Evolutionary conservation across 495 filamentous ascomycete genomes (phyloP).

Genomic region (Cryomyces minteri): DNA sequence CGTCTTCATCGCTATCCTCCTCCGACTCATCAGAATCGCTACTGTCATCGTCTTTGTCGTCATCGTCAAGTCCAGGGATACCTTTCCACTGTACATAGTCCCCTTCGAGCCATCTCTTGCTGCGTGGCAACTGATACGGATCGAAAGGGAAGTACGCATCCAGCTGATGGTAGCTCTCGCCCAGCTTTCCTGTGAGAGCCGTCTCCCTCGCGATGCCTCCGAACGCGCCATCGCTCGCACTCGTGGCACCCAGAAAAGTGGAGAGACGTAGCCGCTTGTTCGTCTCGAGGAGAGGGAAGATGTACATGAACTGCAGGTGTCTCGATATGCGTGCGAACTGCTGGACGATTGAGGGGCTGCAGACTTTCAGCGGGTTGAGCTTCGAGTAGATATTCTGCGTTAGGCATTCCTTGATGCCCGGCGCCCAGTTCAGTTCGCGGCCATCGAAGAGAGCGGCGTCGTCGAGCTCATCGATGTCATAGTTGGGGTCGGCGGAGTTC

Average conservation of each 20-base stretch:
- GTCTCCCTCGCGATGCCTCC: slow-evolving; percentile 40
- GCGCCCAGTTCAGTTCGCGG: slow-evolving; percentile 54
- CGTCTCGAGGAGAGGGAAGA: slow-evolving; percentile 69
- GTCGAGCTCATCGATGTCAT: slow-evolving; percentile 29
- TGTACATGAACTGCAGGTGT: slow-evolving; percentile 71
- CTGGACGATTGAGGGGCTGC: slow-evolving; percentile 76
- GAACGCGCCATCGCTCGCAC: slow-evolving; percentile 17
- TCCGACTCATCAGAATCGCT: slow-evolving; percentile 33
- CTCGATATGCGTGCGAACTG: slow-evolving; percentile 77
- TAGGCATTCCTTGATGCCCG: slow-evolving; percentile 51
- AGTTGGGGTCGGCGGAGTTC: slow-evolving; percentile 18
- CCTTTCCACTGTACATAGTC: slow-evolving; percentile 76
- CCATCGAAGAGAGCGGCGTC: slow-evolving; percentile 37
- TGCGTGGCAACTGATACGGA: slow-evolving; percentile 73
- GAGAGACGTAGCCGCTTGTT: slow-evolving; percentile 67
- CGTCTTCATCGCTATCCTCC: slow-evolving; percentile 15
- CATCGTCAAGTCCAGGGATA: slow-evolving; percentile 45
- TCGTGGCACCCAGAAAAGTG: slow-evolving; percentile 23
- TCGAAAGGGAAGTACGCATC: slow-evolving; percentile 97
- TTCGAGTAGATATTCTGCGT: slow-evolving; percentile 59
- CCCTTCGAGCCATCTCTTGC: slow-evolving; percentile 64
- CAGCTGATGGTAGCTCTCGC: slow-evolving; percentile 56
- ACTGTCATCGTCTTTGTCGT: slow-evolving; percentile 31
- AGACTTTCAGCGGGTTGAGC: slow-evolving; percentile 90
- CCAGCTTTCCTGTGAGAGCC: slow-evolving; percentile 32